Evolutionary conservation across 371 early-diverging fungal species (phyloP).

Genomic region (Rhizopus stolonifer): DNA sequence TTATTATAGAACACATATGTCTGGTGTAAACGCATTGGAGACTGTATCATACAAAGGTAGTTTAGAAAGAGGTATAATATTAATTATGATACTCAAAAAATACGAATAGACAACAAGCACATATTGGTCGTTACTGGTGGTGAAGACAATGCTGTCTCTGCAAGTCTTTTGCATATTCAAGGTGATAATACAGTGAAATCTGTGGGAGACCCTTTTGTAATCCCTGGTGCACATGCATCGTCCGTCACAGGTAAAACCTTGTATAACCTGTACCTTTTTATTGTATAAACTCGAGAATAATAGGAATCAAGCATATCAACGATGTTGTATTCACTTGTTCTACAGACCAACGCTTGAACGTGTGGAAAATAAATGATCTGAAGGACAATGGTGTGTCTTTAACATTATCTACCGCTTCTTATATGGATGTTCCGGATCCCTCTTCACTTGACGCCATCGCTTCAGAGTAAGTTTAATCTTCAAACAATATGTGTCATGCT

Average conservation of each 20-base stretch:
- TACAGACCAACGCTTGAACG: slow-evolving; percentile 57
- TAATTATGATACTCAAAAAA: too few relatives aligned
- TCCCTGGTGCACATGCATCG: slow-evolving; percentile 55
- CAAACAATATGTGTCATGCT: background rate
- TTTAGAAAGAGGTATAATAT: background rate
- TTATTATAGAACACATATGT: slow-evolving; percentile 46
- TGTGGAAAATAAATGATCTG: slow-evolving; percentile 42
- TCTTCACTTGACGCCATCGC: slow-evolving; percentile 52
- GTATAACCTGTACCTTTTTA: background rate
- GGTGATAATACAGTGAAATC: background rate
- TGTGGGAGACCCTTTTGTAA: slow-evolving; percentile 27
- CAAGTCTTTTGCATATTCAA: slow-evolving; percentile 21
- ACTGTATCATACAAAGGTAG: slow-evolving; percentile 26
- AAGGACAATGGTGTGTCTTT: slow-evolving; percentile 23
- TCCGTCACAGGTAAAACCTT: slow-evolving; percentile 49
- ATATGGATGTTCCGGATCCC: slow-evolving; percentile 63
- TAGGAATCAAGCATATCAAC: slow-evolving; percentile 45
- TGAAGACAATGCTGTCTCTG: slow-evolving; percentile 60
- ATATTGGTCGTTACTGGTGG: slow-evolving; percentile 54
- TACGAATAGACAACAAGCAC: slow-evolving; percentile 8
- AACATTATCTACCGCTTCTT: slow-evolving; percentile 34
- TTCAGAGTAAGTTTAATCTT: slow-evolving; percentile 26
- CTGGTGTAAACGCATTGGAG: slow-evolving; percentile 57
- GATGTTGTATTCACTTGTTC: slow-evolving; percentile 43
- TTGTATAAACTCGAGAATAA: background rate